Conservation (phyloP, 1,139 yeast genomes). For the Lodderomyces parapsilosis region DNA sequence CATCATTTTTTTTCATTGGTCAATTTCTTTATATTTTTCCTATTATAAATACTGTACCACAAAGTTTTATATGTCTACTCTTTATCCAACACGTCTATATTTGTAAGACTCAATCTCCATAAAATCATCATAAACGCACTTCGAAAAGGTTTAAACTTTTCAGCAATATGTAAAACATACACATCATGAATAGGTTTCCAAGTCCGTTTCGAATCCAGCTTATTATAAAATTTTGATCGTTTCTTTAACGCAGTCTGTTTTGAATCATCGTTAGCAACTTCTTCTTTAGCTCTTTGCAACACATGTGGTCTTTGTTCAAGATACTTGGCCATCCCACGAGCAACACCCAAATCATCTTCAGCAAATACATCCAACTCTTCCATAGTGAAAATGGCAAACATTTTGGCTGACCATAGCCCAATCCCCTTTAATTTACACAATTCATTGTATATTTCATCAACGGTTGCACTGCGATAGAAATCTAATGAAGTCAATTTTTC, state of each 20-base stretch:
- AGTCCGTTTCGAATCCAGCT: slow-evolving; percentile 42
- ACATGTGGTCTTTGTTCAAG: slow-evolving; percentile 55
- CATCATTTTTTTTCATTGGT: not conserved
- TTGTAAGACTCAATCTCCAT: slow-evolving; percentile 69
- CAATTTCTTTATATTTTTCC: slow-evolving; percentile 6
- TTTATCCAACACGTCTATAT: slow-evolving; percentile 48
- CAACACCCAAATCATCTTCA: slow-evolving; percentile 78
- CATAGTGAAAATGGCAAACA: slow-evolving; percentile 76
- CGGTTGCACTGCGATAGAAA: slow-evolving; percentile 34
- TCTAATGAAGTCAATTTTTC: slow-evolving; percentile 37
- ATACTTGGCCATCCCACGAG: slow-evolving; percentile 73
- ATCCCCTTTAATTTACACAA: slow-evolving; percentile 70
- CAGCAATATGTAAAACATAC: slow-evolving; percentile 54
- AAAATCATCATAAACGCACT: slow-evolving; percentile 68
- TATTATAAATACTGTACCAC: not conserved
- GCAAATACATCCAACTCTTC: slow-evolving; percentile 70
- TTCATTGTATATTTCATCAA: slow-evolving; percentile 53
- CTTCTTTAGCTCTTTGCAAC: slow-evolving; percentile 38
- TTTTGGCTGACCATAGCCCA: slow-evolving; percentile 89
- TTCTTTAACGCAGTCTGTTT: slow-evolving; percentile 28
- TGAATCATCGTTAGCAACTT: slow-evolving; percentile 28
- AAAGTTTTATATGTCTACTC: slow-evolving; percentile 7
- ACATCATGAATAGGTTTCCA: slow-evolving; percentile 68
- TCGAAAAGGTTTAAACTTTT: slow-evolving; percentile 62
- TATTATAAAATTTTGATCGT: slow-evolving; percentile 37